These are phyloP conservation scores for Fistulinella cinereoalba DNA, from an alignment of 1,284 basidiomycete genomes.

Conservation along the genomic window DNA sequence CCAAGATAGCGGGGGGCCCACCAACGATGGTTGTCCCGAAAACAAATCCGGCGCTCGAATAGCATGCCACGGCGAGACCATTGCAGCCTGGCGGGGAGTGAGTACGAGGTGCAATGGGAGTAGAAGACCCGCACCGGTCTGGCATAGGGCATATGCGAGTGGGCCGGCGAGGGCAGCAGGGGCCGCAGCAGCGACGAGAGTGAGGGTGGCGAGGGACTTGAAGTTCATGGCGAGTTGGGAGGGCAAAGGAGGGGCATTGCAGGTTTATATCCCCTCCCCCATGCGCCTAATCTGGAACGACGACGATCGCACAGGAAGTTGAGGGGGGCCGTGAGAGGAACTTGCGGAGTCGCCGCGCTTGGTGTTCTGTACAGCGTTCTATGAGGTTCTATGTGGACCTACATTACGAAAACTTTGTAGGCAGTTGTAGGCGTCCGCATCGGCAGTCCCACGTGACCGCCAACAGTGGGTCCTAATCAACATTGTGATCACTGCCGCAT, in stretches of 20 bases:
- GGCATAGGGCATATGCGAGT: conserved; percentile 46
- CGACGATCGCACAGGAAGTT: conserved; percentile 12
- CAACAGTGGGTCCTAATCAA: too few relatives aligned
- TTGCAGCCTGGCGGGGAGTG: conserved; percentile 47
- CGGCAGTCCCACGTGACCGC: too few relatives aligned
- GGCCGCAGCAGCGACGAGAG: conserved; percentile 18
- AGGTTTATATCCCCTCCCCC: conserved; percentile 7
- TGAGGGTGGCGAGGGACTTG: conserved; percentile 21
- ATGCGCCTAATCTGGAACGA: neutral
- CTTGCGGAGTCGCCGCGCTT: too few relatives aligned
- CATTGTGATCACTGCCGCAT: too few relatives aligned
- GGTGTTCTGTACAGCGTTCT: too few relatives aligned
- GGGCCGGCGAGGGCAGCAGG: conserved; percentile 37
- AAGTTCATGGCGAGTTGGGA: conserved; percentile 22
- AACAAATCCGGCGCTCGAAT: conserved; percentile 47
- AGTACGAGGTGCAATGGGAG: neutral
- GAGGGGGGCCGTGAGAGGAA: neutral
- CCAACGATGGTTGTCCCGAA: conserved; percentile 48
- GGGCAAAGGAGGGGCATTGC: neutral
- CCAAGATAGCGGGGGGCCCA: conserved; percentile 46
- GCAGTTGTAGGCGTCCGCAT: too few relatives aligned
- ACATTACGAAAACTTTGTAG: too few relatives aligned
- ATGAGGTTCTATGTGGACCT: too few relatives aligned
- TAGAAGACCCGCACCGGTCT: conserved; percentile 40
- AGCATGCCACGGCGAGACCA: conserved; percentile 48